Evolutionary conservation across 495 filamentous ascomycete species (phyloP).

Genomic region (Aspergillus taichungensis): DNA sequence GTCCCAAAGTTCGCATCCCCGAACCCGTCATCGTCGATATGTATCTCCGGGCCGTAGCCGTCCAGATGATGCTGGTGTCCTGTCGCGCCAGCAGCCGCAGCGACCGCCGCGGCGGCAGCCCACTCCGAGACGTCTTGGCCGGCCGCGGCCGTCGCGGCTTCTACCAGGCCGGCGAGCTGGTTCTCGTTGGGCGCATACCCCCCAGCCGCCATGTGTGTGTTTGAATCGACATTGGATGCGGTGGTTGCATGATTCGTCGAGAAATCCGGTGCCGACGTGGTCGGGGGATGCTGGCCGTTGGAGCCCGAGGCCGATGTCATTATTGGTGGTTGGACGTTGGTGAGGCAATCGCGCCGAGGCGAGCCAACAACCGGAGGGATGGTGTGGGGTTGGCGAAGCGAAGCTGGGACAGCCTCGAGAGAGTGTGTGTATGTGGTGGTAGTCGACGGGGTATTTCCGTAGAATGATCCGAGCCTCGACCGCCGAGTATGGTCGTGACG

Average conservation of each 20-base stretch:
- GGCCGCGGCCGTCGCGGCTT: slow-evolving; percentile 45
- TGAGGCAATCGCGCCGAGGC: neutral
- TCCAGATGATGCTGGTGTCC: slow-evolving; percentile 33
- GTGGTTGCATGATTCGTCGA: slow-evolving; percentile 17
- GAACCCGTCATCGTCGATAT: slow-evolving; percentile 37
- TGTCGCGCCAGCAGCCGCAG: slow-evolving; percentile 29
- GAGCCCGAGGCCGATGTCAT: slow-evolving; percentile 27
- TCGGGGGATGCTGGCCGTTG: slow-evolving; percentile 24
- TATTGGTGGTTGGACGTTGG: neutral
- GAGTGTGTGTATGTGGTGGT: too few species aligned
- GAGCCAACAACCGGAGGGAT: neutral
- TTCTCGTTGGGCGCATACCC: slow-evolving; percentile 37
- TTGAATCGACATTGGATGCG: slow-evolving; percentile 26
- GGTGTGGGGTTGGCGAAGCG: too few species aligned
- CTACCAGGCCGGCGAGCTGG: slow-evolving; percentile 44
- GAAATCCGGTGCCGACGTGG: slow-evolving; percentile 23
- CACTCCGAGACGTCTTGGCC: slow-evolving; percentile 41
- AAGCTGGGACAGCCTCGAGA: too few species aligned
- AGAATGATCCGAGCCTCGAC: too few species aligned
- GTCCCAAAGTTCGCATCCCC: slow-evolving; percentile 28
- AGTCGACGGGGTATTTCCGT: too few species aligned
- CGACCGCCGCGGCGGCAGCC: slow-evolving; percentile 29
- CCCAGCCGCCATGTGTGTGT: slow-evolving; percentile 18
- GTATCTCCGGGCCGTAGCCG: slow-evolving; percentile 30
- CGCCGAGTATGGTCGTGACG: too few species aligned